Percentiles rank a stretch among this genome's conserved stretches.
Conservation (phyloP, 768 basidiomycete genomes). For the Nidularia pulvinata region DNA sequence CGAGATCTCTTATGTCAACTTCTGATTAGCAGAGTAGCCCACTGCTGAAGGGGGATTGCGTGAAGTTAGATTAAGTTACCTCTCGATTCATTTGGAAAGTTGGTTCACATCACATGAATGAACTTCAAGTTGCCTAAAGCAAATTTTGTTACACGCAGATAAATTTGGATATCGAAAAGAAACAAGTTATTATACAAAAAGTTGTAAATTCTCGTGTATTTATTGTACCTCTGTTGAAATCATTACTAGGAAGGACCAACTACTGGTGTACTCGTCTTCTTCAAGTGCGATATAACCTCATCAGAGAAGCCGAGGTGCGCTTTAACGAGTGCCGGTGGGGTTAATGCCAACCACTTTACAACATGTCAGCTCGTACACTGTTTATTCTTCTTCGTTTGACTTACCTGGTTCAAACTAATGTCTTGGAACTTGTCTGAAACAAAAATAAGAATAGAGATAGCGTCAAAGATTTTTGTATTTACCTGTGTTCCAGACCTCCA, state of each 20-base stretch:
- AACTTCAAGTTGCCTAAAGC: no score
- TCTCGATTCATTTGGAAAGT: no score
- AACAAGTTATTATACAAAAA: no score
- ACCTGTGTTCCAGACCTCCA: slow-evolving; percentile 64
- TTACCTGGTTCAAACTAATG: slow-evolving; percentile 45
- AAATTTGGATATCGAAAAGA: no score
- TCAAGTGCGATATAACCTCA: slow-evolving; percentile 45
- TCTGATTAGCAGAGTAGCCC: no score
- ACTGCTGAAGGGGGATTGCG: no score
- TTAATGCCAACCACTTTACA: slow-evolving; percentile 59
- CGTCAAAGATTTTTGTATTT: slow-evolving; percentile 44
- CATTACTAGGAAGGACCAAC: slow-evolving; percentile 15
- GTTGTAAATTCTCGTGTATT: no score
- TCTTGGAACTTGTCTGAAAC: slow-evolving; percentile 25
- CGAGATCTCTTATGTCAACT: no score
- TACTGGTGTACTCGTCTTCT: slow-evolving; percentile 48
- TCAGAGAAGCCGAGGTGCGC: slow-evolving; percentile 59
- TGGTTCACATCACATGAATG: no score
- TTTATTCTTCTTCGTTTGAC: not conserved
- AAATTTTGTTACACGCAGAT: no score
- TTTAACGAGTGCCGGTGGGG: slow-evolving; percentile 57
- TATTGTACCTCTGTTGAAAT: no score
- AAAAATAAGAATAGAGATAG: slow-evolving; percentile 27
- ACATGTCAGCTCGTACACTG: not conserved
- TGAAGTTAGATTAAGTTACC: no score